Percentiles rank a stretch among this genome's conserved stretches.
These are phyloP conservation scores for Vitis rupestris DNA, from an alignment of 164 flowering plant genomes.

Conservation along the genomic window DNA sequence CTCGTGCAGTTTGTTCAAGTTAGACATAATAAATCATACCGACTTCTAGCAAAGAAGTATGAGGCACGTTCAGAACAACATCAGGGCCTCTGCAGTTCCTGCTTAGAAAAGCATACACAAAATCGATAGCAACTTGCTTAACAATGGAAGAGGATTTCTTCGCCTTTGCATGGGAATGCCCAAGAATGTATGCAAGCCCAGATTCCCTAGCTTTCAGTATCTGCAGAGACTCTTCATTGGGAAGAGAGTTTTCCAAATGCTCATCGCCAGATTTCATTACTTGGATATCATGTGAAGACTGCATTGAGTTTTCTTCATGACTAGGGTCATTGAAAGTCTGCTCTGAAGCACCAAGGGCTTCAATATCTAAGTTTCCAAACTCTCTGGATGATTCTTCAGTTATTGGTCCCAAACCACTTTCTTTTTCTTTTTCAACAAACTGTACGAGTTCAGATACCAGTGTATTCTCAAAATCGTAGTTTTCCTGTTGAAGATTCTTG, in stretches of 20 bases:
- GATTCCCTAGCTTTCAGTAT: constrained; percentile 52
- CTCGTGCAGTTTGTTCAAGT: neutral
- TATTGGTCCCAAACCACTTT: constrained; percentile 7
- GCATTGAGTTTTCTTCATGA: constrained; percentile 20
- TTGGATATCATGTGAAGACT: constrained; percentile 18
- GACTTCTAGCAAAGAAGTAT: constrained; percentile 56
- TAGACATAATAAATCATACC: constrained; percentile 65
- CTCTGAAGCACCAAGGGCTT: constrained; percentile 13
- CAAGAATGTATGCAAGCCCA: constrained; percentile 58
- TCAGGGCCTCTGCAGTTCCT: constrained; percentile 55
- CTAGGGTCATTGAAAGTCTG: constrained; percentile 12
- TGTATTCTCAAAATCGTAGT: constrained; percentile 47
- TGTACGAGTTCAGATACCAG: constrained; percentile 40
- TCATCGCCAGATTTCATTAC: constrained; percentile 12
- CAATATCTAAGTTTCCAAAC: constrained; percentile 17
- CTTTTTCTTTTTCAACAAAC: constrained; percentile 48
- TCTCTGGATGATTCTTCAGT: constrained; percentile 8
- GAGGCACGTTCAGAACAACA: constrained; percentile 49
- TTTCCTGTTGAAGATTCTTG: constrained; percentile 47
- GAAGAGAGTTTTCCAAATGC: constrained; percentile 10
- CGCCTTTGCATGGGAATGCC: constrained; percentile 58
- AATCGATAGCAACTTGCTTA: constrained; percentile 50
- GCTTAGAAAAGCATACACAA: constrained; percentile 50
- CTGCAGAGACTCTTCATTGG: constrained; percentile 37
- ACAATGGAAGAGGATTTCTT: constrained; percentile 48